A percentile compares a stretch with the other conserved stretches of the same genome.
These are phyloP conservation scores for Funneliformis geosporum DNA, from an alignment of 192 early-diverging fungal species.

Conservation along the genomic window DNA sequence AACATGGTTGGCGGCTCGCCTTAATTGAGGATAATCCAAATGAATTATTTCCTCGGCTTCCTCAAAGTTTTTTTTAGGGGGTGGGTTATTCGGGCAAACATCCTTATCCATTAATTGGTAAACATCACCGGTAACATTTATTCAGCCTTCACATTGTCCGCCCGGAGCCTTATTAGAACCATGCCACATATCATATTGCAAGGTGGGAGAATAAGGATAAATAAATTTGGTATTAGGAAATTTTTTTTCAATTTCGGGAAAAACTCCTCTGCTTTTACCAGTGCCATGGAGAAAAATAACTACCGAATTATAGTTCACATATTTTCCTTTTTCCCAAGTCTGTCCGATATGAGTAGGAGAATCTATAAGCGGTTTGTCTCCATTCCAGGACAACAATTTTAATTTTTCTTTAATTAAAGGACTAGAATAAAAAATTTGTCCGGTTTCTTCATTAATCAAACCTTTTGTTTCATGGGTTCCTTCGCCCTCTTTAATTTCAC, in stretches of 20 bases:
- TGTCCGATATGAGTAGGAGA: too few species aligned
- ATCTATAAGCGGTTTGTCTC: neutral
- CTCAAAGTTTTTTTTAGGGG: neutral
- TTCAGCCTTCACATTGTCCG: neutral
- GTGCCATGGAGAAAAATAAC: conserved; percentile 9
- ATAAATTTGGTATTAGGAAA: neutral
- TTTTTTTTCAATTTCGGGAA: conserved; percentile 5
- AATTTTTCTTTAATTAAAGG: neutral
- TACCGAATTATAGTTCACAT: neutral
- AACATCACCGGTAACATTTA: neutral
- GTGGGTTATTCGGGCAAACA: neutral
- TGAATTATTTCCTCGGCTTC: neutral
- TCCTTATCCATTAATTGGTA: neutral
- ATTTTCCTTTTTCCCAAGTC: neutral
- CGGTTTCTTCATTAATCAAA: conserved; percentile 6
- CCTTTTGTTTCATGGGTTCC: neutral
- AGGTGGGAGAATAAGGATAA: neutral
- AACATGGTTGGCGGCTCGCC: neutral
- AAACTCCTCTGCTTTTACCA: neutral
- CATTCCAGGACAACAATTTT: neutral
- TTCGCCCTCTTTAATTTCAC: too few species aligned
- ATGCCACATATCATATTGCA: conserved; percentile 18
- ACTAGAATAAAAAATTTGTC: neutral
- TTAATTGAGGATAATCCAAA: conserved; percentile 9
- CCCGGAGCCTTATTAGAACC: neutral